Evolutionary conservation across 2,329 filamentous ascomycete species (phyloP).

Genomic region (Fusarium sp.): DNA sequence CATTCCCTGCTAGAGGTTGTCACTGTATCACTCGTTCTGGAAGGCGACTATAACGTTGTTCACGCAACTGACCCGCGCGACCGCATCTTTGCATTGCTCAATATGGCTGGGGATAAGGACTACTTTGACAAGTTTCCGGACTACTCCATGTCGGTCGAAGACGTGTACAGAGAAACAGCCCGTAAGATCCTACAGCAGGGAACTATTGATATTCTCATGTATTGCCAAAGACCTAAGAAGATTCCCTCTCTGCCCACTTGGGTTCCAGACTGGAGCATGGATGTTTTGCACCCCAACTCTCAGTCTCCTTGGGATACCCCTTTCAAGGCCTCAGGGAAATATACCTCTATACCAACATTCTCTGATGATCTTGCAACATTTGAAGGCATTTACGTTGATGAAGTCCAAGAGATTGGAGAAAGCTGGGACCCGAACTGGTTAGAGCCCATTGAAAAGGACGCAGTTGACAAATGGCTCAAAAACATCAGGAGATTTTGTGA

Average conservation of each 20-base stretch:
- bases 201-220: background rate
- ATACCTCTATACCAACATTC: background rate
- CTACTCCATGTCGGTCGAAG: slow-evolving; percentile 2
- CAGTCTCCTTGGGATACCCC: background rate
- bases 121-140: slow-evolving; percentile 3
- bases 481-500: background rate
- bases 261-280: slow-evolving; percentile 7
- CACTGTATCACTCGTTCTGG: background rate
- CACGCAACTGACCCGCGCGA: background rate
- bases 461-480: background rate
- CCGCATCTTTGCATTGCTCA: background rate
- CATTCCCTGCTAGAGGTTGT: background rate
- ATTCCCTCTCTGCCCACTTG: background rate
- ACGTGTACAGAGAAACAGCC: slow-evolving; percentile 3
- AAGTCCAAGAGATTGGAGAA: background rate
- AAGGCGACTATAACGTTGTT: slow-evolving; percentile 2
- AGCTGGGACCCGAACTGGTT: slow-evolving; percentile 4
- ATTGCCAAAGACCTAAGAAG: background rate
- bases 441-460: background rate
- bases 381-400: background rate
- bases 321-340: background rate
- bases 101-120: background rate
- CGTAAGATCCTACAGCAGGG: background rate
- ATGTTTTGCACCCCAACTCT: background rate
- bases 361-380: background rate